Conservation (phyloP, 768 basidiomycete genomes). For the Leccinum longicurvipes region DNA sequence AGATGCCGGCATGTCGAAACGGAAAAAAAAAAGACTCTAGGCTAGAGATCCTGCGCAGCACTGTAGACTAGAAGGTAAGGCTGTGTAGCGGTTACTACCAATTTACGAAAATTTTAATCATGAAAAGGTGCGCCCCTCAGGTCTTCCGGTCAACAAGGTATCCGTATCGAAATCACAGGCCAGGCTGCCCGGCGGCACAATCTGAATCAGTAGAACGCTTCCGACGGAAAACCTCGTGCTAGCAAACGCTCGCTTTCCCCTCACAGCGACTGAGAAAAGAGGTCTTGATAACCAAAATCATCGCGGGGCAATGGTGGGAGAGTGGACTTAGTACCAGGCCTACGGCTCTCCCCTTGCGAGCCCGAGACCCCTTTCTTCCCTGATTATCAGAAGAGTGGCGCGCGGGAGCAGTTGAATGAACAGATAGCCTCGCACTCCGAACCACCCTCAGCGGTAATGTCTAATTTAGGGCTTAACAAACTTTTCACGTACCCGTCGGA, state of each 20-base stretch:
- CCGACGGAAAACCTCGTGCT: background rate
- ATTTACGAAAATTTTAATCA: background rate
- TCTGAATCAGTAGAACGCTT: background rate
- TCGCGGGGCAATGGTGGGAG: background rate
- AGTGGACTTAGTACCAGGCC: background rate
- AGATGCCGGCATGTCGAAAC: background rate
- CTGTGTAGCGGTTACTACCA: too few relatives aligned
- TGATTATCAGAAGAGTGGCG: background rate
- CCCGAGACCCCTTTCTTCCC: background rate
- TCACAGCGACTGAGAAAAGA: background rate
- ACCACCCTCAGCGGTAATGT: background rate
- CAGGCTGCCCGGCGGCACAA: background rate
- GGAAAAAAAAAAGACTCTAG: background rate
- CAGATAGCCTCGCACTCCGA: background rate
- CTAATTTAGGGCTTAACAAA: slow-evolving; percentile 13
- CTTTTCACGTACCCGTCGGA: slow-evolving; percentile 1
- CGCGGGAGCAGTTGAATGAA: background rate
- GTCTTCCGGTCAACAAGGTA: background rate
- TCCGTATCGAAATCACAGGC: background rate
- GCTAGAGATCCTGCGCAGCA: background rate
- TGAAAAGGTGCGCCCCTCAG: too few relatives aligned
- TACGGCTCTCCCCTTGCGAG: background rate
- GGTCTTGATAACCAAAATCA: background rate
- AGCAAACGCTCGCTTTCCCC: background rate
- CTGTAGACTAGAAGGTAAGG: background rate